A percentile compares a stretch with the other conserved stretches of the same genome.
Conservation (phyloP, 202 grass and related monocot species). For the Bolboschoenoplectus hybrid region DNA sequence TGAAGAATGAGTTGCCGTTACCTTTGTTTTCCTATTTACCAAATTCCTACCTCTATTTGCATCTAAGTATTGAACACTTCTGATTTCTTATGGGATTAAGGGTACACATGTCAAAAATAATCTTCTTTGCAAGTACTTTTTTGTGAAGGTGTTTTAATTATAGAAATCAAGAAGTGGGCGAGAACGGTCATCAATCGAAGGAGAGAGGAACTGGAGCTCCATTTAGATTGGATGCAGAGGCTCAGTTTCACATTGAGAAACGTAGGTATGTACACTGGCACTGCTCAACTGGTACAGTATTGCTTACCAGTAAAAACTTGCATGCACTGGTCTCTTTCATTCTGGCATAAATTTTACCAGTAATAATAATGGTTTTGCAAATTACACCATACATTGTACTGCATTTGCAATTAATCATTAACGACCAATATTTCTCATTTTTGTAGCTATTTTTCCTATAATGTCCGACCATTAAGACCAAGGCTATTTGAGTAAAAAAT, state of each 20-base stretch:
- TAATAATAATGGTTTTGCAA: not conserved
- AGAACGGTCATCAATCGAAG: slow-evolving; percentile 47
- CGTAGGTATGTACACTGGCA: slow-evolving; percentile 62
- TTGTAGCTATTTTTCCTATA: not conserved
- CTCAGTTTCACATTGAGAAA: slow-evolving; percentile 77
- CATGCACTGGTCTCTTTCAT: not conserved
- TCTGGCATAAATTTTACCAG: not conserved
- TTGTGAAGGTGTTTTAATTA: not conserved
- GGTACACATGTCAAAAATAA: slow-evolving; percentile 3
- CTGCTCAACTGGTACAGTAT: not conserved
- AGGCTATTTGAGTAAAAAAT: not conserved
- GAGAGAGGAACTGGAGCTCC: slow-evolving; percentile 56
- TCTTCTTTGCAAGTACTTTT: slow-evolving; percentile 28
- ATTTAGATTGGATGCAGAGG: slow-evolving; percentile 81
- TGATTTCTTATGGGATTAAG: slow-evolving; percentile 14
- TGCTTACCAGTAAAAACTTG: not conserved
- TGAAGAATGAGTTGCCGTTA: slow-evolving; percentile 16
- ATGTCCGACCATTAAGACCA: too few species aligned
- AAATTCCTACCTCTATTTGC: not conserved
- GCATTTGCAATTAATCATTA: not conserved
- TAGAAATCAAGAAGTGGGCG: slow-evolving; percentile 54
- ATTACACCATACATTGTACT: not conserved
- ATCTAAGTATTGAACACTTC: not conserved
- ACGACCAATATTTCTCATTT: not conserved
- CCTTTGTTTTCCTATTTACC: not conserved